Conservation (phyloP, 208 protist genomes). For the Trypanosomatidae sp. region DNA sequence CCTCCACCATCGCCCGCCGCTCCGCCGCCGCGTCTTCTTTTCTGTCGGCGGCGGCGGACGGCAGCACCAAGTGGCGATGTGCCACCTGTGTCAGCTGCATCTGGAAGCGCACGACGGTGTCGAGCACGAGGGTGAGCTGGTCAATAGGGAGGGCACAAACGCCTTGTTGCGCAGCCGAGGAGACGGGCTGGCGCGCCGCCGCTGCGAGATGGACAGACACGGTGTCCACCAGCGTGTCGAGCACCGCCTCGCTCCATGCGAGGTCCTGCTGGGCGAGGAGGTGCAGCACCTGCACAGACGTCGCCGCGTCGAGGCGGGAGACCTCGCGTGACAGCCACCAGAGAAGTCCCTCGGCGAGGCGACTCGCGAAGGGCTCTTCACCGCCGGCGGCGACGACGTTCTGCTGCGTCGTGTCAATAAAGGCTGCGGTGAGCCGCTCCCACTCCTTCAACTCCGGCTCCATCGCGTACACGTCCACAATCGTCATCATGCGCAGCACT, state of each 20-base stretch:
- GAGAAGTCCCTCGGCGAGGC: conserved; percentile 30
- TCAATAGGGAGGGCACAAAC: conserved; percentile 19
- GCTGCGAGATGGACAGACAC: conserved; percentile 28
- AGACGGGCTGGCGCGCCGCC: not conserved
- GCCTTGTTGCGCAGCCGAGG: too few relatives aligned
- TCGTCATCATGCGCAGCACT: conserved; percentile 3
- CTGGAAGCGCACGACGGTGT: conserved; percentile 59
- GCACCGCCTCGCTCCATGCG: conserved; percentile 36
- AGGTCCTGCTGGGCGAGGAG: conserved; percentile 60
- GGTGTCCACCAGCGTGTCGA: conserved; percentile 71
- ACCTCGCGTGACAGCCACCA: conserved; percentile 45
- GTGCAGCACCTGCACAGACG: conserved; percentile 50
- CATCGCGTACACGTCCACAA: conserved; percentile 24
- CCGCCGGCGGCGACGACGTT: too few relatives aligned
- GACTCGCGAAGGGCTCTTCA: too few relatives aligned
- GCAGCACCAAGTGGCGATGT: too few relatives aligned
- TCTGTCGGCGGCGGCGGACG: not conserved
- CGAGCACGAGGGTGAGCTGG: conserved; percentile 35
- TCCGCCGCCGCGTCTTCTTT: not conserved
- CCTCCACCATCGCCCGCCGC: not conserved
- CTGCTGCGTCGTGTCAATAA: too few relatives aligned
- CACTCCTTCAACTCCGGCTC: too few relatives aligned
- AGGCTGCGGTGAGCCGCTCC: too few relatives aligned
- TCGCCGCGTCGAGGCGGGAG: conserved; percentile 23
- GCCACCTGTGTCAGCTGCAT: not conserved